Base-by-base conservation (phyloP, 2,329 filamentous ascomycete species). In the Penicillium sp. region DNA sequence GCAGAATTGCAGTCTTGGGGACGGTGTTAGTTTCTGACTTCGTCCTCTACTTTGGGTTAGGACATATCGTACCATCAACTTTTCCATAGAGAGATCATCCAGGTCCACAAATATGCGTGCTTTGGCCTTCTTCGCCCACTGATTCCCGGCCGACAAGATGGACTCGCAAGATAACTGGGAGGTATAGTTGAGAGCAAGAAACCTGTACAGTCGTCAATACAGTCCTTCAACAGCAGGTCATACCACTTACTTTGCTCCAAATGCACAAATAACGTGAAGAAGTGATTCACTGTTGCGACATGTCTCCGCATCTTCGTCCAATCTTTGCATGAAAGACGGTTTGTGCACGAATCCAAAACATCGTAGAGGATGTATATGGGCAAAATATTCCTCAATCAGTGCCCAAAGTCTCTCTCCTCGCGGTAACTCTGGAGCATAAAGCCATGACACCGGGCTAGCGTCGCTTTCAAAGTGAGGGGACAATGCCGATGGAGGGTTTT, bases 271-370 rank as follows among this genome's bases (percentile, higher is more conserved):
- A 20, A 63, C 51, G 43, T 63, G 55, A 30, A 66, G 57, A 24
- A 66, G 48, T 5, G 61, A 53, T 42, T 62, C 56, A 22, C 52
- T 46, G 27, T 55, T 46, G 8, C 60, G 46, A 27, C 48, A 57
- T 2, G 48, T 43, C 5, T 50, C 55, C 7, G 51, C 25, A 46
- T 58, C 61, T 46, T 63, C 56, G 44, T 66, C 61, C 25, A 66
- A 54, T 20, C 57, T 48, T 41, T 61, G 59, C 52, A 67, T 60
- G 14, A 67, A 59, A 13, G 64, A 63, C 8, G 62, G 58, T 30
- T 64, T 63, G 44, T 67, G 64, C 25, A 66, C 50, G 39, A 67
- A 67, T 0, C 61, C 63, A 55, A 58, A 65, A 30, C 63, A 63
- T 14, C 64, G 56, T 13, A 67, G 44, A 0, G 63, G 60, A 28